Evolutionary conservation across 2,329 filamentous ascomycete species (phyloP).

Genomic region (Apiospora kogelbergensis): DNA sequence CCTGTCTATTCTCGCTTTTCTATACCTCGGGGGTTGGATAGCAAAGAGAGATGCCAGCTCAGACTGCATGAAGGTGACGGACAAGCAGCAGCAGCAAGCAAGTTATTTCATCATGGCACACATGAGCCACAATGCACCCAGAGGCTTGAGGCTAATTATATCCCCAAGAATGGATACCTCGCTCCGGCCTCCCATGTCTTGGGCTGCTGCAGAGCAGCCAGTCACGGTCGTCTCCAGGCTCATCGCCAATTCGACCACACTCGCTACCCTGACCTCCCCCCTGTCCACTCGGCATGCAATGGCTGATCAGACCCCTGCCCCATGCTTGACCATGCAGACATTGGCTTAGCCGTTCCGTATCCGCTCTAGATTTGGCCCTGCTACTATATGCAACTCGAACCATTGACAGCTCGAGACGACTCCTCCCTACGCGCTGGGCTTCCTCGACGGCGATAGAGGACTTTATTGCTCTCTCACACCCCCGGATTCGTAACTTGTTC

Average conservation of each 20-base stretch:
- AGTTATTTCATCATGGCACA: slow-evolving; percentile 7
- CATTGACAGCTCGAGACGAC: slow-evolving; percentile 42
- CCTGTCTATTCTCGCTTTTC: background rate
- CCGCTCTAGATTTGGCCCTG: slow-evolving; percentile 40
- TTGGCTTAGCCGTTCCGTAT: slow-evolving; percentile 44
- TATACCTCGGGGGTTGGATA: background rate
- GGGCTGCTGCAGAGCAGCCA: slow-evolving; percentile 34
- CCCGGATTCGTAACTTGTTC: slow-evolving; percentile 19
- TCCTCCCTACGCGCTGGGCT: slow-evolving; percentile 41
- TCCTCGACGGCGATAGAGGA: slow-evolving; percentile 34
- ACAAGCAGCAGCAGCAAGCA: slow-evolving; percentile 9
- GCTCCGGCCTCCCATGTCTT: slow-evolving; percentile 24
- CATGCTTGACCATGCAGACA: slow-evolving; percentile 35
- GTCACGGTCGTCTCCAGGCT: slow-evolving; percentile 27
- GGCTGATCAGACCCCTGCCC: slow-evolving; percentile 36
- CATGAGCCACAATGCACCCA: slow-evolving; percentile 18
- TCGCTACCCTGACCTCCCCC: slow-evolving; percentile 32
- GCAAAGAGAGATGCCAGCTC: background rate
- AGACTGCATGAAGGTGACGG: background rate
- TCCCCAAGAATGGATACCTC: slow-evolving; percentile 30
- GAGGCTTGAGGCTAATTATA: slow-evolving; percentile 38
- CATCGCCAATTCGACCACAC: slow-evolving; percentile 30
- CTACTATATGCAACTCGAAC: slow-evolving; percentile 38
- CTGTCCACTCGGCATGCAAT: slow-evolving; percentile 38
- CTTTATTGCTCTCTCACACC: slow-evolving; percentile 38